Base-by-base conservation (phyloP, 176 grass and related monocot genomes). In the Carex littledalei region DNA sequence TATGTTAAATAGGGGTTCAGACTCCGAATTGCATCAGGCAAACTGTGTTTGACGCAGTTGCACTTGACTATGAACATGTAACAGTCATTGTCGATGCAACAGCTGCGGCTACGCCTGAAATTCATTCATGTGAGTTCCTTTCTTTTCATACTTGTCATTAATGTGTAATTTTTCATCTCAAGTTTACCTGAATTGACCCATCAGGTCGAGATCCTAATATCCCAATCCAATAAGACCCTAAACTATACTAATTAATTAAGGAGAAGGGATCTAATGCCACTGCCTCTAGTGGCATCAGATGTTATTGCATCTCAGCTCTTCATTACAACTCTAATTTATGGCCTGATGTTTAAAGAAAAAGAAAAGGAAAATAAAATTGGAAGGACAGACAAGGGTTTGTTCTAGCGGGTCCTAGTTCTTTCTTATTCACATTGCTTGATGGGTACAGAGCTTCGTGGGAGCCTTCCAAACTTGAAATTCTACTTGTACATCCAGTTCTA, bases 1-100 rank as follows among this genome's bases (percentile, higher is more conserved):
- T 32, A 50, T 31, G 21, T 83, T 45, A 16, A 72, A 52, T 84
- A 98, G 93, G 95, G 15, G 88, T 98, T 87, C 95, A 98, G 87
- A 98, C 95, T 29, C 95, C 95, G 72, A 94, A 94, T 85, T 98
- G 95, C 78, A 98, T 94, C 16, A 90, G 95, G 39, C 93, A 94
- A 82, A 98, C 93, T 9, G 91, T 88, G 22, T 98, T 92, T 52
- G 95, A 98, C 90, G 95, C 95, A 85, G 83, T 98, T 54, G 91
- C 91, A 47, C 24, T 94, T 58, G 93, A 98, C 82, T 98, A 98
- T 63, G 73, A 92, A 70, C 84, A 88, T 89, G 85, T 98, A 68
- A 91, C 83, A 0, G 91, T 99, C 63, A 87, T 99, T 82, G 88
- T 85, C 84, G 93, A 99, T 84, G 91, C 96, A 78, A 95, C 96